A percentile compares a stretch with the other conserved stretches of the same genome.
These are phyloP conservation scores for Suillus americanus DNA, from an alignment of 768 basidiomycete species.

Conservation along the genomic window DNA sequence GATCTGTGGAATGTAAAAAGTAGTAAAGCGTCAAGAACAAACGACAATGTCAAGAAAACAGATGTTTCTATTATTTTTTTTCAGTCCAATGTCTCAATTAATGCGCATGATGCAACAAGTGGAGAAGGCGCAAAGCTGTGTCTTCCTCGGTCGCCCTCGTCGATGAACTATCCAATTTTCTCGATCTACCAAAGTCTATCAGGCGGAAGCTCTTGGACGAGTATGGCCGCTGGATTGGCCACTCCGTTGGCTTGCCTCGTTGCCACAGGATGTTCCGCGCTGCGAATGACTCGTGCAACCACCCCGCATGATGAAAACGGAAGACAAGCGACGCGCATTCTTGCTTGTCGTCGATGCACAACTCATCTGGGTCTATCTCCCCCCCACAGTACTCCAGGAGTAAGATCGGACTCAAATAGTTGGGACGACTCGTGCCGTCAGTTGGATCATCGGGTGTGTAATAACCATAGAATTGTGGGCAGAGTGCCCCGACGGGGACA, in stretches of 20 bases:
- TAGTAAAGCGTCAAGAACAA: neutral
- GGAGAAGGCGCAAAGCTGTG: neutral
- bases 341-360: slow-evolving; percentile 36
- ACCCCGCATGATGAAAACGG: slow-evolving; percentile 39
- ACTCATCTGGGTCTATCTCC: slow-evolving; percentile 26
- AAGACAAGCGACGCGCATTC: slow-evolving; percentile 42
- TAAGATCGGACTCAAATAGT: slow-evolving; percentile 40
- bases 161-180: neutral
- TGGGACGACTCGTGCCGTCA: slow-evolving; percentile 5
- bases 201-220: slow-evolving; percentile 40
- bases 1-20: neutral
- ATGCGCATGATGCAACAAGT: neutral
- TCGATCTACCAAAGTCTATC: slow-evolving; percentile 51
- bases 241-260: slow-evolving; percentile 37
- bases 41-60: neutral
- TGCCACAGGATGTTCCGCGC: slow-evolving; percentile 46
- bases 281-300: slow-evolving; percentile 42
- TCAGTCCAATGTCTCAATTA: neutral
- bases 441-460: slow-evolving; percentile 38
- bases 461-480: slow-evolving; percentile 67
- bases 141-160: neutral
- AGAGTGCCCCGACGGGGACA: slow-evolving; percentile 47
- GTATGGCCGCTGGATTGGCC: slow-evolving; percentile 7
- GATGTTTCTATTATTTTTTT: neutral
- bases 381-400: slow-evolving; percentile 49